Evolutionary conservation across 768 basidiomycete genomes (phyloP), one percentile per base, ranked within the genome.

Genomic region (Butyriboletus loyo): DNA sequence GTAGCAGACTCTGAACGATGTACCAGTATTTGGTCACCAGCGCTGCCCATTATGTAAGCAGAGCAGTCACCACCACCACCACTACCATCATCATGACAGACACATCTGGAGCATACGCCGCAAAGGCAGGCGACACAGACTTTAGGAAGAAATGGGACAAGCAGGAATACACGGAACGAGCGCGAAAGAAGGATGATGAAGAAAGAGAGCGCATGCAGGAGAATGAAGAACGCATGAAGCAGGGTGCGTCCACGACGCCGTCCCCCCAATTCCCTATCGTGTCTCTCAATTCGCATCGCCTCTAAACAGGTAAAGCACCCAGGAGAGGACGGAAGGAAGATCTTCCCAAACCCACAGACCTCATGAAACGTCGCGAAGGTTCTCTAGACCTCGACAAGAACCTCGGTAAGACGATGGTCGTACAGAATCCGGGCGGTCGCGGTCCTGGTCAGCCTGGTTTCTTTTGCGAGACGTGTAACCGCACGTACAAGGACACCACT

Each of bases 81-180:
- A 48, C 8, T 46, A 43, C 37, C 24, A 21, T 48, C 44, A 48
- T 7, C 47, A 69, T 71, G 68, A 45, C 66, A 46, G 68, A 69
- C 55, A 69, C 64, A 43, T 55, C 67, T 25, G 65, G 71, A 19
- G 71, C 75, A 19, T 74, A 74, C 49, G 60, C 62, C 46, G 58
- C 73, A 30, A 73, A 73, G 46, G 70, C 75, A 5, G 57, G 62
- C 17, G 88, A 89, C 69, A 88, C 87, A 10, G 86, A 88, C 68
- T 89, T 89, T 60, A 73, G 93, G 43, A 87, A 87, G 72, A 92
- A 86, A 77, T 98, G 95, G 94, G 89, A 97, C 76, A 92, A 93
- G 73, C 86, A 94, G 66, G 91, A 90, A 66, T 92, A 87, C 72
- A 82, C 86, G 14, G 89, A 92, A 66, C 81, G 81, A 52, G 95